Evolutionary conservation across 2,329 filamentous ascomycete genomes (phyloP), one percentile per base, ranked within the genome.

Genomic region (Raffaelea ambrosiae): DNA sequence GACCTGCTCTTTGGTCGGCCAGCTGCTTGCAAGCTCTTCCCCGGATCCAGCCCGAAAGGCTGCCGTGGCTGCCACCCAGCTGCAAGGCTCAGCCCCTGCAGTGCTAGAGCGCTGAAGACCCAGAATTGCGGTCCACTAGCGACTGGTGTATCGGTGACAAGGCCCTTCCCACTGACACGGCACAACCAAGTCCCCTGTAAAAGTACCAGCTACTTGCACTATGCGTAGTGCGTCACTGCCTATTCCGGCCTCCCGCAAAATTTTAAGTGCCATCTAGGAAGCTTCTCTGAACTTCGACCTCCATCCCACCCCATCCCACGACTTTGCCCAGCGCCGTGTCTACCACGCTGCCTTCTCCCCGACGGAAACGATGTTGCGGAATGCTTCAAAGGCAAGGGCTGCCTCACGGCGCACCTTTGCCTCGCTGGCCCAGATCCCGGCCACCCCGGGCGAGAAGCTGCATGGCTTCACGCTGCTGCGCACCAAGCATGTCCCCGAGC

Each of bases 401-500:
- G 26, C 39, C 8, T 26, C 20, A n/a, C 41, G 26, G 23, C 26
- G 41, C n/a, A 29, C 46, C 35, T 51, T 54, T 44, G 53, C 53
- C 3, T 54, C 52, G 31, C 43, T 93, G 54, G 77, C 83, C 46
- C 79, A 78, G 58, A 85, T 86, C 56, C 89, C 90, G 5, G 45
- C 40, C 3, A 82, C 80, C 53, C 77, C 85, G 1, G 93, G 93
- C 61, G 84, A 91, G 61, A 84, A 86, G 67, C 77, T 97, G 38
- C 86, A 97, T 65, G 93, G 93, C 60, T 98, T 98, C 69, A 96
- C 90, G 0, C 72, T 98, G 47, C 74, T 90, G 59, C 81, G 91
- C 52, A 80, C 86, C 52, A 95, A 96, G 69, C 86, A 95, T 68
- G 87, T 98, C 2, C 88, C 90, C 1, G 93, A 98, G 70, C 78